These are phyloP conservation scores for Chaetomium olivaceum DNA, from an alignment of 2,329 filamentous ascomycete species.

Conservation along the genomic window DNA sequence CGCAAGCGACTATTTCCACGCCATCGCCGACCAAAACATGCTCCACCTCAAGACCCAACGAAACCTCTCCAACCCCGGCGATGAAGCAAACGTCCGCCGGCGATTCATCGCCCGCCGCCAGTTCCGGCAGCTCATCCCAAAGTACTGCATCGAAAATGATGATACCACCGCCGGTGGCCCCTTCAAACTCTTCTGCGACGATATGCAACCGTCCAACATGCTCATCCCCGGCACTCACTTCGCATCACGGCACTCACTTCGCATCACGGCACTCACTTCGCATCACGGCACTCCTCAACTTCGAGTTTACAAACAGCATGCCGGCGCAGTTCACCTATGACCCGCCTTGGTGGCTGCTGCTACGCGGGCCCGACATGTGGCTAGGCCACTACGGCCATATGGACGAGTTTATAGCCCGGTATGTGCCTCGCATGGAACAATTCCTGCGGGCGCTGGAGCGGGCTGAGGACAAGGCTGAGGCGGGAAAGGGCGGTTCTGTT, in stretches of 20 bases:
- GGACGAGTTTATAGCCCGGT: background rate
- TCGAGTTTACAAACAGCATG: slow-evolving; percentile 46
- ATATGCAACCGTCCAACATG: slow-evolving; percentile 30
- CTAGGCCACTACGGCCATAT: background rate
- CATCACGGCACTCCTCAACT: slow-evolving; percentile 43
- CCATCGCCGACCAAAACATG: slow-evolving; percentile 34
- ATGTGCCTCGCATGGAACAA: background rate
- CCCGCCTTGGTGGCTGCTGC: slow-evolving; percentile 44
- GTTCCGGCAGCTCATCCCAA: background rate
- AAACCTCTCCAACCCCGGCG: background rate
- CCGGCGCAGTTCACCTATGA: slow-evolving; percentile 43
- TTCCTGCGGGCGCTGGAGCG: background rate
- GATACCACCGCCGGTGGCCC: too few species aligned
- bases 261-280: slow-evolving; percentile 39
- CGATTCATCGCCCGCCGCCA: background rate
- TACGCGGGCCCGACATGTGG: slow-evolving; percentile 38
- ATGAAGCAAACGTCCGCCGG: background rate
- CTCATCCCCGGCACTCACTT: slow-evolving; percentile 39
- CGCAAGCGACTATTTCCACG: slow-evolving; percentile 33
- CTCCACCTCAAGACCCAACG: slow-evolving; percentile 38
- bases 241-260: slow-evolving; percentile 41
- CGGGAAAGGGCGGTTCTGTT: too few species aligned
- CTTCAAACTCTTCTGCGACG: background rate
- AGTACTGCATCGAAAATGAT: background rate
- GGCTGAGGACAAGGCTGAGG: background rate